Evolutionary conservation across 148 eudicot species (phyloP).

Genomic region (Cornus florida): DNA sequence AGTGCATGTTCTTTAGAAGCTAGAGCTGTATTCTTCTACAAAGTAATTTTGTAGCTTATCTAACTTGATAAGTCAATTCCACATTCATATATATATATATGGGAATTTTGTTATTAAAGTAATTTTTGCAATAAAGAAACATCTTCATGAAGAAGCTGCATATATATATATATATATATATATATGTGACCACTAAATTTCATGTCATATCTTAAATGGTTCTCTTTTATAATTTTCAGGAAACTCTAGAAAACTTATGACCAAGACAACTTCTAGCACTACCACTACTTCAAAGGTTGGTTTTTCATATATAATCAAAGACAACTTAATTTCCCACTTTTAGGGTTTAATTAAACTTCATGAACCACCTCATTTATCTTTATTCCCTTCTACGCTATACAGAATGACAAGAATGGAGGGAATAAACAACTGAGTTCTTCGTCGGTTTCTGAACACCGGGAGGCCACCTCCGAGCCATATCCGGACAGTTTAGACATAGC

Average conservation of each 20-base stretch:
- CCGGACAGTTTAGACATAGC: constrained; percentile 43
- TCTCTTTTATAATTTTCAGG: constrained; percentile 40
- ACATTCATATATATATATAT: too few relatives aligned
- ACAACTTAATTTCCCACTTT: background rate
- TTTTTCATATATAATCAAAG: background rate
- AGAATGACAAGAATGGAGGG: constrained; percentile 22
- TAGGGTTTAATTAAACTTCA: background rate
- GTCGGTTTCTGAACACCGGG: constrained; percentile 18
- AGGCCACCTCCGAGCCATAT: constrained; percentile 15
- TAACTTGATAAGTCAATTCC: background rate
- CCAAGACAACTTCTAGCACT: constrained; percentile 26
- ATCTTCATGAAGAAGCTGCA: background rate
- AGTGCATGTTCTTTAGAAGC: background rate
- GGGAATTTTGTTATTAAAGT: background rate
- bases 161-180: background rate
- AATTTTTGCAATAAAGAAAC: too few relatives aligned
- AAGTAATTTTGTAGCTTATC: constrained; percentile 9
- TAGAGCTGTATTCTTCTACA: background rate
- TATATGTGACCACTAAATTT: background rate
- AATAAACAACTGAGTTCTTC: constrained; percentile 5
- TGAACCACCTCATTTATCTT: background rate
- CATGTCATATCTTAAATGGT: constrained; percentile 1
- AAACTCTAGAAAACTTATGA: constrained; percentile 32
- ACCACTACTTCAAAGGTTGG: constrained; percentile 44
- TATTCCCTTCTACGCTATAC: constrained; percentile 13